Percentiles rank a stretch among this genome's conserved stretches.
Evolutionary conservation across 2,329 filamentous ascomycete genomes (phyloP).

Genomic region (Hypocreales sp.): DNA sequence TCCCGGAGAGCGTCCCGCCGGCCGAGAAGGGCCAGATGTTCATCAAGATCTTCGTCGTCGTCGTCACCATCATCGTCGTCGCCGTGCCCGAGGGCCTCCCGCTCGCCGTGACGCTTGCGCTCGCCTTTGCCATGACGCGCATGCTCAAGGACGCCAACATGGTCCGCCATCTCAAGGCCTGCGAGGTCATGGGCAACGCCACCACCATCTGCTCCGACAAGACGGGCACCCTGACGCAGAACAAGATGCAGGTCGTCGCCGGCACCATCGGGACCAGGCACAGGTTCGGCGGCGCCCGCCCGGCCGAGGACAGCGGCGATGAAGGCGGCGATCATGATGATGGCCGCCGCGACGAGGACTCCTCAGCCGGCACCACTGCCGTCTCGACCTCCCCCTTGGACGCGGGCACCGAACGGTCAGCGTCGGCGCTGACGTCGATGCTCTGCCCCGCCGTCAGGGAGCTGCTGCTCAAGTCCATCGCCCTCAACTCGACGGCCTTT

Average conservation of each 20-base stretch:
- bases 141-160: constrained; percentile 69
- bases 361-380: constrained; percentile 2
- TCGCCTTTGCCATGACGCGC: constrained; percentile 62
- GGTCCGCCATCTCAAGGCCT: constrained; percentile 61
- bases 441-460: constrained; percentile 32
- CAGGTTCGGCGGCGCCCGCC: constrained; percentile 31
- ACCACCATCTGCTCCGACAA: constrained; percentile 57
- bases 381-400: constrained; percentile 6
- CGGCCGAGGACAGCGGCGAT: constrained; percentile 9
- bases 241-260: constrained; percentile 53
- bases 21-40: constrained; percentile 67
- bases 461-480: constrained; percentile 42
- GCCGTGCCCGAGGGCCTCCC: constrained; percentile 67
- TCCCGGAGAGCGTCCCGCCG: constrained; percentile 32
- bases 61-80: constrained; percentile 67
- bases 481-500: constrained; percentile 59
- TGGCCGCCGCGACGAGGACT: neutral
- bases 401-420: constrained; percentile 20
- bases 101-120: constrained; percentile 60
- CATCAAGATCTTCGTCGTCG: constrained; percentile 61
- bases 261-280: constrained; percentile 40
- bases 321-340: constrained; percentile 7
- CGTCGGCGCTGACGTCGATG: constrained; percentile 29
- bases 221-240: constrained; percentile 51
- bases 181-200: constrained; percentile 70